Percentiles rank a stretch among this genome's conserved stretches.
Evolutionary conservation across 2,329 filamentous ascomycete genomes (phyloP).

Genomic region (Talaromyces sp.): DNA sequence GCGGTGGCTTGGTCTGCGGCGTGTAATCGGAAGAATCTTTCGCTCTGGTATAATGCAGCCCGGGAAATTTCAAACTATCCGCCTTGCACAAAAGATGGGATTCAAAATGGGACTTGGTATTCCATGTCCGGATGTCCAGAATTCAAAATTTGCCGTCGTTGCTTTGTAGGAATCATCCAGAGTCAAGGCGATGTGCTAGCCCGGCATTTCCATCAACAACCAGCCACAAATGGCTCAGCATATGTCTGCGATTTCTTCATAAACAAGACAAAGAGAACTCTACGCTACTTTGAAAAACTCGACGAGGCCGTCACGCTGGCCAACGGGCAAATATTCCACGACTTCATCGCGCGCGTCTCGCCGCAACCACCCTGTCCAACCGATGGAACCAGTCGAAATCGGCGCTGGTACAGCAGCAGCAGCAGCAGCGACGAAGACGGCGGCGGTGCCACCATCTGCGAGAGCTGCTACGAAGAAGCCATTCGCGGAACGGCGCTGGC

Average conservation of each 20-base stretch:
- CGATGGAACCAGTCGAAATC: neutral
- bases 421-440: neutral
- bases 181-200: neutral
- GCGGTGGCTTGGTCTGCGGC: constrained; percentile 1
- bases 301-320: constrained; percentile 2
- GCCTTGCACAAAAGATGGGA: constrained; percentile 4
- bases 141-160: constrained; percentile 5
- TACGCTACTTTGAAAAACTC: constrained; percentile 3
- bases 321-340: constrained; percentile 6
- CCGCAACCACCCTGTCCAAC: constrained; percentile 1
- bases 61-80: neutral
- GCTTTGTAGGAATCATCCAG: constrained; percentile 4
- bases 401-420: constrained; percentile 6
- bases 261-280: neutral
- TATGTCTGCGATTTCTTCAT: constrained; percentile 5
- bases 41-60: constrained; percentile 8
- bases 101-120: constrained; percentile 7
- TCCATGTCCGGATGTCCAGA: constrained; percentile 2
- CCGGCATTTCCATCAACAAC: constrained; percentile 2
- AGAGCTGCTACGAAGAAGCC: constrained; percentile 10
- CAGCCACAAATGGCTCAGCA: constrained; percentile 1
- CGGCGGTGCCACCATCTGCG: constrained; percentile 6
- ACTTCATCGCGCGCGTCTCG: constrained; percentile 2
- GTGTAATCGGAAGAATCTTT: constrained; percentile 3
- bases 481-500: constrained; percentile 4